These are phyloP conservation scores for Solanum tarapatanum DNA, from an alignment of 257 asterid species.

Conservation along the genomic window DNA sequence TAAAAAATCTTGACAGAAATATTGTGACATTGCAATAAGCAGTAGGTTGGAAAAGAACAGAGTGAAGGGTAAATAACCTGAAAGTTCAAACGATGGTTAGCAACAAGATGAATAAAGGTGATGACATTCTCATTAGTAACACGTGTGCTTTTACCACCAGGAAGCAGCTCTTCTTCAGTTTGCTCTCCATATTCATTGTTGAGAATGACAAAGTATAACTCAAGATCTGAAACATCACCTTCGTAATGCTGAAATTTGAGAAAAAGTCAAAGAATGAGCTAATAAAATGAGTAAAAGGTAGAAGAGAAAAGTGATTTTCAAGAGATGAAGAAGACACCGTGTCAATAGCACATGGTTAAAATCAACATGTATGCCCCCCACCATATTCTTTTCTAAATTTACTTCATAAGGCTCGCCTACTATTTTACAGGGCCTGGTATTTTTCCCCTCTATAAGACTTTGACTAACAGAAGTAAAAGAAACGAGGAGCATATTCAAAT, in stretches of 20 bases:
- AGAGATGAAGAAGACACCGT: not conserved
- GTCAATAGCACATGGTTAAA: not conserved
- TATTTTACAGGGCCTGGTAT: not conserved
- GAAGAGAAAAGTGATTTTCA: not conserved
- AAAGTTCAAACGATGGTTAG: slow-evolving; percentile 88
- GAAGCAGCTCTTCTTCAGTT: slow-evolving; percentile 86
- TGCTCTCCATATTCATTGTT: slow-evolving; percentile 96
- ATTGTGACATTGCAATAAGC: not conserved
- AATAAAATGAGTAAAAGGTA: not conserved
- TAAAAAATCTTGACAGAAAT: not conserved
- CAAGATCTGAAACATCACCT: slow-evolving; percentile 70
- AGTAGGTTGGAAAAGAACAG: not conserved
- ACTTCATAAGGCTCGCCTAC: not conserved
- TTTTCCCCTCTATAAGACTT: not conserved
- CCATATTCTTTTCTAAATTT: not conserved
- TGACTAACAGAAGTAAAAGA: not conserved
- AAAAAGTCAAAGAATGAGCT: slow-evolving; percentile 1
- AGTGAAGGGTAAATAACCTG: slow-evolving; percentile 36
- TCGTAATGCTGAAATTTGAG: slow-evolving; percentile 57
- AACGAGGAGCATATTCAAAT: not conserved
- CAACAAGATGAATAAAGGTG: slow-evolving; percentile 83
- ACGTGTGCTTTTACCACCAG: slow-evolving; percentile 67
- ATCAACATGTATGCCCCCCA: not conserved
- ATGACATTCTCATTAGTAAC: slow-evolving; percentile 93
- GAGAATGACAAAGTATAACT: slow-evolving; percentile 77